These are phyloP conservation scores for Phytophthora capsici DNA, from an alignment of 352 stramenopile species.

Conservation along the genomic window DNA sequence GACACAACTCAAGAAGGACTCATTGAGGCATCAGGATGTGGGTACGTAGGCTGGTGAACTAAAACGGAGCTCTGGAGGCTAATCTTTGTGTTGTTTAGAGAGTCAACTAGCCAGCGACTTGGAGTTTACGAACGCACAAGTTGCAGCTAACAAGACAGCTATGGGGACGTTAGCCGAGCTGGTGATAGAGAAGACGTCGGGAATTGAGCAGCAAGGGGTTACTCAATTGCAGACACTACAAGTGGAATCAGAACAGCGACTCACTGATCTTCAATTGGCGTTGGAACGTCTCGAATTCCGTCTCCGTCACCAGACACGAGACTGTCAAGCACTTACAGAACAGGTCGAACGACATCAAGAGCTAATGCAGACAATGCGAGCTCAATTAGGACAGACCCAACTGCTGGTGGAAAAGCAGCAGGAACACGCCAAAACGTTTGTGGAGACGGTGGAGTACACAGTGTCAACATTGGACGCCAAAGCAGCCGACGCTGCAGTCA, in stretches of 20 bases:
- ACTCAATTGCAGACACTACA: slow-evolving; percentile 54
- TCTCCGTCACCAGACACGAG: slow-evolving; percentile 65
- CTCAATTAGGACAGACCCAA: slow-evolving; percentile 55
- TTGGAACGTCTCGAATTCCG: slow-evolving; percentile 74
- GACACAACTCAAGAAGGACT: slow-evolving; percentile 58
- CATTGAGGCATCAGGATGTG: slow-evolving; percentile 42
- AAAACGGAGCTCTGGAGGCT: neutral
- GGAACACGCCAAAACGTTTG: slow-evolving; percentile 55
- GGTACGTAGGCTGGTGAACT: slow-evolving; percentile 22
- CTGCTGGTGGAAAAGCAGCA: slow-evolving; percentile 49
- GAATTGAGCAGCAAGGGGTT: slow-evolving; percentile 44
- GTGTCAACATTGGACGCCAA: slow-evolving; percentile 41
- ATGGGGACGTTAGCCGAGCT: slow-evolving; percentile 54
- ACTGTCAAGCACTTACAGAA: slow-evolving; percentile 55
- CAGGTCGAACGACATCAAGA: slow-evolving; percentile 59
- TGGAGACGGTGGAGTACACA: slow-evolving; percentile 52
- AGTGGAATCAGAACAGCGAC: slow-evolving; percentile 50
- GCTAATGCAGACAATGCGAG: slow-evolving; percentile 40
- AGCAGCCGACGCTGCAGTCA: slow-evolving; percentile 14
- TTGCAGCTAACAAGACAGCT: slow-evolving; percentile 51
- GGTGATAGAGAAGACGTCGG: slow-evolving; percentile 53
- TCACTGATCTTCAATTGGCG: slow-evolving; percentile 53
- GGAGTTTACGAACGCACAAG: slow-evolving; percentile 52
- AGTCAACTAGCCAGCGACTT: slow-evolving; percentile 57
- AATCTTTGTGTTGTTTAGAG: slow-evolving; percentile 28